Percentiles rank a stretch among this genome's conserved stretches.
These are phyloP conservation scores for Ophiocordyceps polyrhachis-furcata DNA, from an alignment of 2,329 filamentous ascomycete species.

Conservation along the genomic window DNA sequence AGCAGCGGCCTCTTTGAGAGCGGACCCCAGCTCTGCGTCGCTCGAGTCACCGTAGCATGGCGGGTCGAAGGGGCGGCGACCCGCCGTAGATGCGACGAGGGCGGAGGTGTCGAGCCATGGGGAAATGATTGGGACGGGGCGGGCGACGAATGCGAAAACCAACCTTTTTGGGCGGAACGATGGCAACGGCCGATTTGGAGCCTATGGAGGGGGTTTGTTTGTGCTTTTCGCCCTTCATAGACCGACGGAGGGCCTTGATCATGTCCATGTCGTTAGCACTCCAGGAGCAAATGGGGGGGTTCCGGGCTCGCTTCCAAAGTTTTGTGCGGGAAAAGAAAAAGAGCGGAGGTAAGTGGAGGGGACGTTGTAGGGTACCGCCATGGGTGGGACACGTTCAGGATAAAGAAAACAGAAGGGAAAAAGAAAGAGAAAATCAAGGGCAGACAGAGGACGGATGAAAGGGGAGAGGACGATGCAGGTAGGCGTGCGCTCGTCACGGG, in stretches of 20 bases:
- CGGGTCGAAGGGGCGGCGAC: neutral
- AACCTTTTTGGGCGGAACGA: slow-evolving; percentile 87
- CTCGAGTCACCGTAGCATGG: neutral
- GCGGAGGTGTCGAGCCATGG: neutral
- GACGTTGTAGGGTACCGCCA: neutral
- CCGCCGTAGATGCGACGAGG: neutral
- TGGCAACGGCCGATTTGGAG: slow-evolving; percentile 72
- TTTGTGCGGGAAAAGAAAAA: neutral
- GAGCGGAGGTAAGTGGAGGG: neutral
- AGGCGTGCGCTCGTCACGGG: neutral
- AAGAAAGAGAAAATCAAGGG: neutral
- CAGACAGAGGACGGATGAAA: neutral
- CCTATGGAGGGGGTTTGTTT: slow-evolving; percentile 54
- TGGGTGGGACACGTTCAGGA: neutral
- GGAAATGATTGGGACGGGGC: neutral
- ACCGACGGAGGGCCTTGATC: slow-evolving; percentile 60
- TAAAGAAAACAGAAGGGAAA: neutral
- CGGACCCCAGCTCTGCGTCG: neutral
- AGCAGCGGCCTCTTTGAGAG: neutral
- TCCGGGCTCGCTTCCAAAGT: no score
- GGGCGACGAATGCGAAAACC: slow-evolving; percentile 9
- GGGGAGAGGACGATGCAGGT: neutral
- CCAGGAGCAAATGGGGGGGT: neutral
- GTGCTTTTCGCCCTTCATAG: slow-evolving; percentile 78
- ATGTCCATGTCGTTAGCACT: slow-evolving; percentile 24